Base-by-base conservation (phyloP, 805 yeast genomes). In the Saccharomyces paradoxus region DNA sequence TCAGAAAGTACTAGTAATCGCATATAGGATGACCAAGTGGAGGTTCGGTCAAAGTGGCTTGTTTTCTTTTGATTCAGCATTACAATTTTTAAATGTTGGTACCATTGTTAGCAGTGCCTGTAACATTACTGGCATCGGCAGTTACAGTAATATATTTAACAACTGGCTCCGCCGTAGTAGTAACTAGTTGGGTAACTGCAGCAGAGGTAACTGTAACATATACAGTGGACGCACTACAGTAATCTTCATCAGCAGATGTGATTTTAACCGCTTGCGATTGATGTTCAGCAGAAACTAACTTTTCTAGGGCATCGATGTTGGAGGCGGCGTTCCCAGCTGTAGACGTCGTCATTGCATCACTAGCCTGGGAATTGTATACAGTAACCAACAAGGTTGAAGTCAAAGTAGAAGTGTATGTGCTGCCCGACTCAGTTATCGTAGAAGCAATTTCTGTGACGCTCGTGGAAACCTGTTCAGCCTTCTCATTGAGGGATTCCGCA, bases 201-300 rank as follows among this genome's bases (percentile, higher is more conserved):
- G 52, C 58, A 26, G 56, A 50, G 12, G 67, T 58, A 24, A 61
- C 60, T 24, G 66, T 62, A 10, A 61, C 61, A 21, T 49, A 54
- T 50, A 55, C 51, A 2, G 57, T 50, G 14, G 50, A 52, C 24
- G 59, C 56, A 28, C 41, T 56, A 46, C 53, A 48, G 12, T 53
- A 27, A 12, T 17, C 26, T 14, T 50, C 29, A n/a, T 17, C 41
- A 44, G 22, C 21, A 10, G 51, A n/a, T 48, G 41, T 21, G 28
- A 26, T 48, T 41, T 49, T 24, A 4, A 53, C 24, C 41, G 50
- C 22, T 32, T 37, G 44, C 4, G 44, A 37, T 37, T 37, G 24
- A 10, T 21, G 17, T 17, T 46, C 52, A 29, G 48, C 49, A 37
- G 58, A 50, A n/a, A 51, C 49, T 21, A 46, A 37, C 14, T 52